phyloP scores from a whole-genome alignment of 805 yeast species.

The Lachancea fermentati region DNA sequence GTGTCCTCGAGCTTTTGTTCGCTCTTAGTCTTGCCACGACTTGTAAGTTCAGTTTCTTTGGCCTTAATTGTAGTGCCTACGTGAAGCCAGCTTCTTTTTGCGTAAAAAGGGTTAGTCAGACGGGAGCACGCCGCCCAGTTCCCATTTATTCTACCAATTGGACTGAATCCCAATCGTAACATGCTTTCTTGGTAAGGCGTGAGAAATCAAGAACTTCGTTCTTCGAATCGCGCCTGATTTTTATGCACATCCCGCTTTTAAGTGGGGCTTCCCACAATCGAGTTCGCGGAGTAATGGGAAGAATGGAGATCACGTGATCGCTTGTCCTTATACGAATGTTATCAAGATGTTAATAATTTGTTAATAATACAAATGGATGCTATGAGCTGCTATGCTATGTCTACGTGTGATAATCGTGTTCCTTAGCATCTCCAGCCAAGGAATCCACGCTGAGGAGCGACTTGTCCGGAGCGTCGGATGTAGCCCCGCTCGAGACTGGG shows the following conservation, averaged over 20 bases:
- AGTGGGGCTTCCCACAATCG: neutral
- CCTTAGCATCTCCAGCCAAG: too few species aligned
- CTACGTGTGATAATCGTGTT: neutral
- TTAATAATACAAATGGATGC: neutral
- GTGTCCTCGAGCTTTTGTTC: slow-evolving; percentile 15
- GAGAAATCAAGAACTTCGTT: neutral
- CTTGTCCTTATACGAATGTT: too few species aligned
- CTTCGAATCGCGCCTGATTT: neutral
- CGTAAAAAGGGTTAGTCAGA: neutral
- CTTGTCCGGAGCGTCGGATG: too few species aligned
- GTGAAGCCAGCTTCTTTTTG: neutral
- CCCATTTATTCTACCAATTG: neutral
- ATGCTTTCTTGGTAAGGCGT: neutral
- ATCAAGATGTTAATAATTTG: neutral
- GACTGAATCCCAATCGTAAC: neutral
- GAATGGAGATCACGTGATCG: neutral
- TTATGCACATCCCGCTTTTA: neutral
- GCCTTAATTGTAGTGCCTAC: neutral
- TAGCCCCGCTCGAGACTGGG: too few species aligned
- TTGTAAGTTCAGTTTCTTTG: neutral
- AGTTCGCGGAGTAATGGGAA: neutral
- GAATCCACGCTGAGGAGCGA: too few species aligned
- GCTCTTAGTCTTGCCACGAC: slow-evolving; percentile 3
- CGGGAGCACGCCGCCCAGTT: neutral
- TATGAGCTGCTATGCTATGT: neutral